Conservation (phyloP, 225 moss, liverwort and hornwort genomes). For the Physcomitrium patens region DNA sequence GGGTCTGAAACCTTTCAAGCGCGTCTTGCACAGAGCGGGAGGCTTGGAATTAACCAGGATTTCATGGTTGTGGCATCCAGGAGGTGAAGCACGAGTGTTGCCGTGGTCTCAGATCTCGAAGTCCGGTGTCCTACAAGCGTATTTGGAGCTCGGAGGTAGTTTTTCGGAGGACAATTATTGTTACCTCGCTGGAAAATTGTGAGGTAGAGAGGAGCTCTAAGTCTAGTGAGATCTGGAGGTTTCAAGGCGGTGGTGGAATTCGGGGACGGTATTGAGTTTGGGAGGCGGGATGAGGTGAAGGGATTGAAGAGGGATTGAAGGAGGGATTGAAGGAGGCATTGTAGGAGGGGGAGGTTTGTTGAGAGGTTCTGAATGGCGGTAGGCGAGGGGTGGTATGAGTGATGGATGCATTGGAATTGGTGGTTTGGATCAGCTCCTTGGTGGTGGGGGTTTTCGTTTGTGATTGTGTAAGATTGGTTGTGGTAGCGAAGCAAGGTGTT, state of each 20-base stretch:
- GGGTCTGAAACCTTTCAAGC: background rate
- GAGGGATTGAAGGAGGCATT: slow-evolving; percentile 21
- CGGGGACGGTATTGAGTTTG: background rate
- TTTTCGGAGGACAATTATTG: slow-evolving; percentile 10
- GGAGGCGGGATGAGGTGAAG: background rate
- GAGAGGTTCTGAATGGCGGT: slow-evolving; percentile 49
- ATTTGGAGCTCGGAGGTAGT: too few species aligned
- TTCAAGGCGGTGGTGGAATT: background rate
- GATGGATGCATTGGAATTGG: slow-evolving; percentile 53
- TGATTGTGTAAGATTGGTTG: slow-evolving; percentile 21
- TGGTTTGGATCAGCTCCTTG: slow-evolving; percentile 41
- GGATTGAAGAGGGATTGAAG: slow-evolving; percentile 18
- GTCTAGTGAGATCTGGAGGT: background rate
- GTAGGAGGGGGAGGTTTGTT: background rate
- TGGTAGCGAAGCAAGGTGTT: slow-evolving; percentile 11
- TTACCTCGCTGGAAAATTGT: background rate
- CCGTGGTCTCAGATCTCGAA: too few species aligned
- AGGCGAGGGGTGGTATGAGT: slow-evolving; percentile 36
- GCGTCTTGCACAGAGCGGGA: background rate
- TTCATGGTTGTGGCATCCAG: background rate
- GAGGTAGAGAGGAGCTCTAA: slow-evolving; percentile 4
- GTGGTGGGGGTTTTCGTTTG: slow-evolving; percentile 34
- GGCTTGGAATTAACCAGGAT: background rate
- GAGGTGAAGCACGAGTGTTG: background rate
- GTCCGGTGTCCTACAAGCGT: too few species aligned